Base-by-base conservation (phyloP, 805 yeast species). In the Candida hungchunana region DNA sequence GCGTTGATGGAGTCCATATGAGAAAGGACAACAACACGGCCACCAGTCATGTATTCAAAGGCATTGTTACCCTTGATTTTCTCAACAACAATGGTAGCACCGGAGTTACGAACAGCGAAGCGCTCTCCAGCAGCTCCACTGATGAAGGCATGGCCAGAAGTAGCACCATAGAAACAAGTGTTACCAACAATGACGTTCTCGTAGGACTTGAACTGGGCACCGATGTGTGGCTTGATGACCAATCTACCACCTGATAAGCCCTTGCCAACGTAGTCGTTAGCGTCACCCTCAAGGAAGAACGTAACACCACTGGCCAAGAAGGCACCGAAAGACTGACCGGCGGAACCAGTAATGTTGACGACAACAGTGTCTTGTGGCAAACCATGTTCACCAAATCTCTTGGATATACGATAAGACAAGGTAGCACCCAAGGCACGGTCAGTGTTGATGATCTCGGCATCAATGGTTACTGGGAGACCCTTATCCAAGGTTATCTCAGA, bases 41-140 rank as follows among this genome's bases (percentile, higher is more conserved):
- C 98, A 62, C 98, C 97, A 51, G 97, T 89, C 98, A 90, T 90
- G 67, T 90, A 90, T 67, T 90, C 98, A 68, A 97, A 90, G 34
- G 98, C 98, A 62, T 90, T 97, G 62, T 90, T 96, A 69, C 98
- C 98, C 46, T 85, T 81, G 40, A 66, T 58, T 57, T 96, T 96
- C 65, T 90, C 98, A 48, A 87, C 88, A 44, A 93, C 97, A 46
- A 95, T 93, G 37, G 82, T 82, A 28, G 97, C 97, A 63, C 98
- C 98, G 20, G 97, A 93, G 75, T 90, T 90, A 71, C 98, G 84
- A 41, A 90, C 98, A 14, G 95, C 96, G 62, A 90, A 90, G 64
- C 98, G 80, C 71, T 90, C 98, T 46, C 98, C 97, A 26, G 96
- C 97, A 62, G 89, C 79, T 73, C 98, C 98, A 49, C 96, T 75